A percentile compares a stretch with the other conserved stretches of the same genome.
phyloP scores from a whole-genome alignment of 306 rosid genomes.

The Oemleria cerasiformis region DNA sequence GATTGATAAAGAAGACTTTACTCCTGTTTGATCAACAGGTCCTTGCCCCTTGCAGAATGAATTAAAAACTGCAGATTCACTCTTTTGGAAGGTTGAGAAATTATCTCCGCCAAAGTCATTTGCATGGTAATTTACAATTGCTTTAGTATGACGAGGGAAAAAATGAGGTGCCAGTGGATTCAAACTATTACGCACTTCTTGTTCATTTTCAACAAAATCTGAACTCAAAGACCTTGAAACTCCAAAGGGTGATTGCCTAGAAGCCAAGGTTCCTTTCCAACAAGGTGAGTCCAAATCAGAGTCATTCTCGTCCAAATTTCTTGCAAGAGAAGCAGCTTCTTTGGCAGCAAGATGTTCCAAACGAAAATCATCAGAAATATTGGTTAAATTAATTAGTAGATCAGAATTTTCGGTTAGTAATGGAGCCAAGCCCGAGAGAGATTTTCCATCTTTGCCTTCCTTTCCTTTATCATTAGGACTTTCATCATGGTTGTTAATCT shows the following conservation, averaged over 20 bases:
- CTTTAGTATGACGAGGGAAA: slow-evolving; percentile 45
- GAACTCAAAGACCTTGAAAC: slow-evolving; percentile 30
- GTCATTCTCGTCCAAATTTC: slow-evolving; percentile 37
- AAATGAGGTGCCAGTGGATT: slow-evolving; percentile 67
- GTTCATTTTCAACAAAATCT: slow-evolving; percentile 28
- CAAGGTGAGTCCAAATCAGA: slow-evolving; percentile 69
- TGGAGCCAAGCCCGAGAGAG: slow-evolving; percentile 1
- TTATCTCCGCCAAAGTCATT: slow-evolving; percentile 27
- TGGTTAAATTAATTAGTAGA: not conserved
- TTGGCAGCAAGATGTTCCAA: slow-evolving; percentile 3
- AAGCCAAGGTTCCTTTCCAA: slow-evolving; percentile 49
- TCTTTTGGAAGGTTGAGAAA: slow-evolving; percentile 29
- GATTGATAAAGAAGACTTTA: slow-evolving; percentile 23
- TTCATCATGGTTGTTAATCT: slow-evolving; percentile 9
- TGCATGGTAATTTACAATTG: slow-evolving; percentile 1
- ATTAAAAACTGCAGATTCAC: slow-evolving; percentile 31
- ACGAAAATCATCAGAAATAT: not conserved
- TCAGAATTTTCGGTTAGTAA: slow-evolving; percentile 4
- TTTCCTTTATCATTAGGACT: slow-evolving; percentile 1
- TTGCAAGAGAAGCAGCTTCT: slow-evolving; percentile 17
- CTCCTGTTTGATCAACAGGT: slow-evolving; percentile 26
- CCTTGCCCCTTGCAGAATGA: slow-evolving; percentile 31
- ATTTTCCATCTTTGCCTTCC: slow-evolving; percentile 4
- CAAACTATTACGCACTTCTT: slow-evolving; percentile 40
- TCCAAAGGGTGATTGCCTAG: slow-evolving; percentile 29